A percentile compares a stretch with the other conserved stretches of the same genome.
Evolutionary conservation across 1,284 basidiomycete genomes (phyloP).

Genomic region (Schizophyllum amplum): DNA sequence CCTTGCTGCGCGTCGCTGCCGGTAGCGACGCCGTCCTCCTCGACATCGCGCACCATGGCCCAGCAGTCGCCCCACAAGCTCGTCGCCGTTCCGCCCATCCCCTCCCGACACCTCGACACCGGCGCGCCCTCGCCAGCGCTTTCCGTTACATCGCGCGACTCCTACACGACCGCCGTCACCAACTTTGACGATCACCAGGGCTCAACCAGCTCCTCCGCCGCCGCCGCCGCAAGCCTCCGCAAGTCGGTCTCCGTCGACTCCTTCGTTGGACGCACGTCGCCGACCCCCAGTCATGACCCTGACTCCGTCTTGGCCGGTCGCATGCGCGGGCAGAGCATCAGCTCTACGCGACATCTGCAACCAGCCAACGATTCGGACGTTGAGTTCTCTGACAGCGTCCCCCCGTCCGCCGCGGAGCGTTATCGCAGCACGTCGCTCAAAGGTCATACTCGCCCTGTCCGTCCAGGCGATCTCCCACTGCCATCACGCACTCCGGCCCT

Average conservation of each 20-base stretch:
- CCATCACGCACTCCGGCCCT: conserved; percentile 41
- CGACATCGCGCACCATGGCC: too few species aligned
- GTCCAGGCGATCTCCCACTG: conserved; percentile 45
- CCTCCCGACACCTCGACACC: background rate
- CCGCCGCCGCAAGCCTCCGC: conserved; percentile 31
- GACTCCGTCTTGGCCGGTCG: conserved; percentile 26
- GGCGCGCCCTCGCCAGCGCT: conserved; percentile 17
- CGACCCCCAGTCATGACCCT: too few species aligned
- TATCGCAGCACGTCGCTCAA: conserved; percentile 31
- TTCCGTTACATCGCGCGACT: conserved; percentile 21
- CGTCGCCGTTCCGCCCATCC: too few species aligned
- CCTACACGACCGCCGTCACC: conserved; percentile 20
- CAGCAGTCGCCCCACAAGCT: too few species aligned
- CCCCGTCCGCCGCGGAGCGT: conserved; percentile 25
- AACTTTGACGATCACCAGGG: conserved; percentile 11
- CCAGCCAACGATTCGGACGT: conserved; percentile 44
- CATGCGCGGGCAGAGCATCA: conserved; percentile 47
- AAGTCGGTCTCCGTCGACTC: conserved; percentile 74
- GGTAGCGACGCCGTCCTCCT: too few species aligned
- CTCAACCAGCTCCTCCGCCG: conserved; percentile 9
- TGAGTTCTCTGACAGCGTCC: conserved; percentile 37
- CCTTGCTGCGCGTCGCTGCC: too few species aligned
- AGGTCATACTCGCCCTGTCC: conserved; percentile 27
- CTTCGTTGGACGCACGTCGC: conserved; percentile 38
- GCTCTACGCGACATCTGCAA: conserved; percentile 32